Evolutionary conservation across 2,329 filamentous ascomycete genomes (phyloP).

Genomic region (Lasiodiplodia citricola): DNA sequence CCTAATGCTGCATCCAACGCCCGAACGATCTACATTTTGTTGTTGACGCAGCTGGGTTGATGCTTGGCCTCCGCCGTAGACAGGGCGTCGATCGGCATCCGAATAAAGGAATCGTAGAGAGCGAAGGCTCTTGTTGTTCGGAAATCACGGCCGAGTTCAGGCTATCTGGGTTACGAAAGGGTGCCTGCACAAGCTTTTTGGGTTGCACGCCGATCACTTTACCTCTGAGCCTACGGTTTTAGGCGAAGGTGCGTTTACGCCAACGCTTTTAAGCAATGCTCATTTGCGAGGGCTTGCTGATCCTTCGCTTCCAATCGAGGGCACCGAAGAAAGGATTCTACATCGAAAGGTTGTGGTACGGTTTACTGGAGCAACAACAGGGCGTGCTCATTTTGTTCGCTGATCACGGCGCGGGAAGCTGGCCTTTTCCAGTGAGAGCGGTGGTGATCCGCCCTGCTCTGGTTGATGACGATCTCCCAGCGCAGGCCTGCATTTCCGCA

Average conservation of each 20-base stretch:
- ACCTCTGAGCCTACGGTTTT: not conserved
- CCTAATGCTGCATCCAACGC: not conserved
- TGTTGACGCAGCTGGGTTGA: not conserved
- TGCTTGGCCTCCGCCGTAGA: not conserved
- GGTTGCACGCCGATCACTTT: slow-evolving; percentile 6
- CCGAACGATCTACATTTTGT: not conserved
- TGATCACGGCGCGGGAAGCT: slow-evolving; percentile 32
- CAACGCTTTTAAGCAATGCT: not conserved
- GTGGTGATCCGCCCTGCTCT: not conserved
- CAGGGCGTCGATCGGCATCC: not conserved
- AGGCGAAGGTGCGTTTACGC: not conserved
- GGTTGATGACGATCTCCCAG: slow-evolving; percentile 17
- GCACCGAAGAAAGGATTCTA: not conserved
- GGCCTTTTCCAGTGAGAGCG: not conserved
- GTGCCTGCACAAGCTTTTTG: slow-evolving; percentile 15
- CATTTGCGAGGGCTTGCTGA: not conserved
- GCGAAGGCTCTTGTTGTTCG: not conserved
- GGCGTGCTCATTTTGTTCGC: slow-evolving; percentile 27
- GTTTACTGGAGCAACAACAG: not conserved
- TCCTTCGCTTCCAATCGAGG: not conserved
- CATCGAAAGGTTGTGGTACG: not conserved
- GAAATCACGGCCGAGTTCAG: not conserved
- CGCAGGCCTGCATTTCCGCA: not conserved
- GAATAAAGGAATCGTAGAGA: not conserved
- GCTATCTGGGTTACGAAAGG: not conserved